These are phyloP conservation scores for Panaeolus papilionaceus DNA, from an alignment of 768 basidiomycete species.

Conservation along the genomic window DNA sequence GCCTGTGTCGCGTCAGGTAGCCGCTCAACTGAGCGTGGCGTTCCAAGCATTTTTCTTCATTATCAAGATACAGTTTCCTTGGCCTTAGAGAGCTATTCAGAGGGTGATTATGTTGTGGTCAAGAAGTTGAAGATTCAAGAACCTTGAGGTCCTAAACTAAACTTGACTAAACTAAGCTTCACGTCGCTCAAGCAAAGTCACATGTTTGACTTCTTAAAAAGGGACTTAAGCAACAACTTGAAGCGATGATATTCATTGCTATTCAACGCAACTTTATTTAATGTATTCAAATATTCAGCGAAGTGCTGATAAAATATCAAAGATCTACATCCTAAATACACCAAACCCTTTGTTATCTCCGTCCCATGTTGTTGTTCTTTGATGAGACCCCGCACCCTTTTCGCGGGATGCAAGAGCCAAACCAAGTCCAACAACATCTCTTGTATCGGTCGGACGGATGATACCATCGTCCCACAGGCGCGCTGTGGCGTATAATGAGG, in stretches of 20 bases:
- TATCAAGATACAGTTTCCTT: slow-evolving; percentile 1
- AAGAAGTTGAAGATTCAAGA: not conserved
- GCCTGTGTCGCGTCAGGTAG: slow-evolving; percentile 70
- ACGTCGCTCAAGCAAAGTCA: not conserved
- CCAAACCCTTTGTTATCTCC: slow-evolving; percentile 79
- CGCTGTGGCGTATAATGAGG: slow-evolving; percentile 87
- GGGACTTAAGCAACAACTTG: not conserved
- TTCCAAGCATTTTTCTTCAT: slow-evolving; percentile 30
- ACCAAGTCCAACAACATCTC: slow-evolving; percentile 88
- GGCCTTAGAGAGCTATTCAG: not conserved
- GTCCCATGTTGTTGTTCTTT: slow-evolving; percentile 66
- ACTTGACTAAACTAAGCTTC: too few relatives aligned
- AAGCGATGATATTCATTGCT: too few relatives aligned
- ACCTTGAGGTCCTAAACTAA: not conserved
- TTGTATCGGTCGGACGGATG: slow-evolving; percentile 87
- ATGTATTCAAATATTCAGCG: not conserved
- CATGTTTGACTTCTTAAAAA: not conserved
- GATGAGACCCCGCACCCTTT: slow-evolving; percentile 21
- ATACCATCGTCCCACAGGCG: slow-evolving; percentile 96
- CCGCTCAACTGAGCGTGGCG: slow-evolving; percentile 38
- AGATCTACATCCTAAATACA: slow-evolving; percentile 83
- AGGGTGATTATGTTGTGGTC: not conserved
- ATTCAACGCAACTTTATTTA: not conserved
- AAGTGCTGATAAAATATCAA: not conserved
- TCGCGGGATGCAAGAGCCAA: slow-evolving; percentile 75